A percentile compares a stretch with the other conserved stretches of the same genome.
phyloP scores from a whole-genome alignment of 1,139 yeast genomes.

The Arxiozyma telluris region DNA sequence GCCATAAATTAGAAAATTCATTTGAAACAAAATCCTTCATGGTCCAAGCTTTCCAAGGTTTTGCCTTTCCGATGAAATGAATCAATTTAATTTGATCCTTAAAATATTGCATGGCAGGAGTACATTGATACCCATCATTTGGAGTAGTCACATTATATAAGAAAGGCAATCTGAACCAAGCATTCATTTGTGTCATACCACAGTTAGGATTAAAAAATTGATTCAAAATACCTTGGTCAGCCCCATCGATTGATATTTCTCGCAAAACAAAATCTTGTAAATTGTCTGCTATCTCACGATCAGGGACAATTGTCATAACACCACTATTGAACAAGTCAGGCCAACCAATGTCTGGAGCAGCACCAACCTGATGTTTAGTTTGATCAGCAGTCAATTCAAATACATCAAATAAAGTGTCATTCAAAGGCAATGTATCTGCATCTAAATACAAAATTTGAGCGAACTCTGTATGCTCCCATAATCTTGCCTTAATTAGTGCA shows the following conservation, averaged over 20 bases:
- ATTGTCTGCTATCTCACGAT: constrained; percentile 36
- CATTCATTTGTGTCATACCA: not conserved
- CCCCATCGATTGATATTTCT: constrained; percentile 72
- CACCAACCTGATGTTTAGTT: constrained; percentile 39
- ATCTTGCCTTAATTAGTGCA: constrained; percentile 63
- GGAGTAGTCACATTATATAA: constrained; percentile 75
- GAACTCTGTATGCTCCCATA: constrained; percentile 59
- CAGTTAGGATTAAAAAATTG: constrained; percentile 50
- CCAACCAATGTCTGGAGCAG: constrained; percentile 92
- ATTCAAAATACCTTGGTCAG: constrained; percentile 89
- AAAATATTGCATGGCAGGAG: constrained; percentile 67
- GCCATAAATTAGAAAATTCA: constrained; percentile 17
- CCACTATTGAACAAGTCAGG: constrained; percentile 95
- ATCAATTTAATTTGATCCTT: constrained; percentile 46
- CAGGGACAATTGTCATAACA: constrained; percentile 61
- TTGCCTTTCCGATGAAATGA: constrained; percentile 73
- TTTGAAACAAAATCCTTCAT: constrained; percentile 6
- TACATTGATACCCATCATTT: constrained; percentile 67
- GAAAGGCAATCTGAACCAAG: constrained; percentile 70
- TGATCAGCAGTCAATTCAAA: constrained; percentile 17
- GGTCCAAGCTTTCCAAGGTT: constrained; percentile 59
- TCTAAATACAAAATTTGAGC: constrained; percentile 66
- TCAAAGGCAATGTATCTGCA: constrained; percentile 67
- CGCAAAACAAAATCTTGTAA: constrained; percentile 35
- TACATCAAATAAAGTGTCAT: constrained; percentile 20